phyloP scores from a whole-genome alignment of 2,329 filamentous ascomycete genomes.

The Blumeriella jaapii region DNA sequence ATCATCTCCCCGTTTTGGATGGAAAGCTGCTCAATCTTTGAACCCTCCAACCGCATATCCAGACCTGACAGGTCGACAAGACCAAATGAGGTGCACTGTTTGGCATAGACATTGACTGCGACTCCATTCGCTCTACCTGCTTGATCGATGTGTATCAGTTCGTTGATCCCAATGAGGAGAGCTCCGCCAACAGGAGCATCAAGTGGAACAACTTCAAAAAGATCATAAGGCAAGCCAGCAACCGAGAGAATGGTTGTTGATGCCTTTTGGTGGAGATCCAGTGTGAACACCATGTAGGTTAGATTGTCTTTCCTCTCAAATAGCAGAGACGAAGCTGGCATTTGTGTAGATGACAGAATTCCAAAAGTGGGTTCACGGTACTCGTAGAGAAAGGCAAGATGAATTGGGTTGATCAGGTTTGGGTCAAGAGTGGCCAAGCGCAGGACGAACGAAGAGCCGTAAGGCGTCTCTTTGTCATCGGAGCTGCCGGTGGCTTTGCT shows the following conservation, averaged over 20 bases:
- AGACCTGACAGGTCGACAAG: conserved; percentile 80
- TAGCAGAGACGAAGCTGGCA: conserved; percentile 62
- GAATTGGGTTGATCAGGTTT: conserved; percentile 74
- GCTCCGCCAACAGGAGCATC: conserved; percentile 82
- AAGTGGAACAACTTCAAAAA: conserved; percentile 71
- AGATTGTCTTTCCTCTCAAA: conserved; percentile 72
- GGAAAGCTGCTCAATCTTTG: conserved; percentile 64
- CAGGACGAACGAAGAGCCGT: conserved; percentile 85
- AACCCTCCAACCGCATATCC: conserved; percentile 69
- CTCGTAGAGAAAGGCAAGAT: conserved; percentile 88
- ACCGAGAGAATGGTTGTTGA: conserved; percentile 90
- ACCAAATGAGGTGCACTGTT: conserved; percentile 69
- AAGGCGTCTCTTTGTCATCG: conserved; percentile 47
- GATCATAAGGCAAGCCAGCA: conserved; percentile 71
- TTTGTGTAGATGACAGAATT: conserved; percentile 68
- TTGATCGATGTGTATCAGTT: conserved; percentile 91
- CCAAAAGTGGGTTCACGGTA: conserved; percentile 97
- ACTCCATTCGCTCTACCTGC: conserved; percentile 88
- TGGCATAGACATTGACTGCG: conserved; percentile 83
- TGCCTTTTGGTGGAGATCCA: conserved; percentile 85
- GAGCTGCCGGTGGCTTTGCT: conserved; percentile 21
- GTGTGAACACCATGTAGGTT: conserved; percentile 86
- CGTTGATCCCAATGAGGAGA: conserved; percentile 75
- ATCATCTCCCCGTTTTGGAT: conserved; percentile 72
- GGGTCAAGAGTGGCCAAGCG: conserved; percentile 83